Evolutionary conservation across 106 monocot species (phyloP).

Genomic region (Platanthera zijinensis): DNA sequence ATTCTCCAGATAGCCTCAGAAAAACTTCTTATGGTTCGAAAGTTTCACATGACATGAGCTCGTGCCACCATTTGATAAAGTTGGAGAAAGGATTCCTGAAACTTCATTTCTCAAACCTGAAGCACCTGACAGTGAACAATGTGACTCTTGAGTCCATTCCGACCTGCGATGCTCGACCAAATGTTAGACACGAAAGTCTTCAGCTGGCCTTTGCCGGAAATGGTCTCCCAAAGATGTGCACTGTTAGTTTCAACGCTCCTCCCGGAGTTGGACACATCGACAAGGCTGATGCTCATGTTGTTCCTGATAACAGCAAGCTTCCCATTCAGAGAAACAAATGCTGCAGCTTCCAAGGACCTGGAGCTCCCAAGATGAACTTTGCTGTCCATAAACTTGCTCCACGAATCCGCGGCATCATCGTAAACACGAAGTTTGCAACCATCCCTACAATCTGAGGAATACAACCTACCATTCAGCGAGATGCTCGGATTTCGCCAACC

Average conservation of each 20-base stretch:
- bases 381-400: constrained; percentile 39
- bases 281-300: constrained; percentile 46
- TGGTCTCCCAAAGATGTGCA: constrained; percentile 28
- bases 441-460: constrained; percentile 45
- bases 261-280: constrained; percentile 22
- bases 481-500: constrained; percentile 52
- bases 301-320: constrained; percentile 40
- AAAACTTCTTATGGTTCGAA: not conserved
- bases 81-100: not conserved
- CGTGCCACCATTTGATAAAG: not conserved
- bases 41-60: constrained; percentile 1
- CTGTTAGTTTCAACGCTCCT: constrained; percentile 22
- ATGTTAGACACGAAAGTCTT: constrained; percentile 43
- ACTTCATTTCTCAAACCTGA: constrained; percentile 29
- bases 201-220: constrained; percentile 40
- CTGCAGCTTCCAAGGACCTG: constrained; percentile 36
- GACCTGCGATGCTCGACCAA: constrained; percentile 47
- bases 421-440: constrained; percentile 54
- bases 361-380: constrained; percentile 38
- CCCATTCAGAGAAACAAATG: constrained; percentile 34
- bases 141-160: constrained; percentile 31
- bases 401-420: constrained; percentile 24
- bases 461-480: constrained; percentile 33
- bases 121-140: constrained; percentile 59
- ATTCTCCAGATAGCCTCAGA: not conserved